Percentiles rank a stretch among this genome's conserved stretches.
phyloP scores from a whole-genome alignment of 2,329 filamentous ascomycete genomes.

The Trichoderma cornu-damae region DNA sequence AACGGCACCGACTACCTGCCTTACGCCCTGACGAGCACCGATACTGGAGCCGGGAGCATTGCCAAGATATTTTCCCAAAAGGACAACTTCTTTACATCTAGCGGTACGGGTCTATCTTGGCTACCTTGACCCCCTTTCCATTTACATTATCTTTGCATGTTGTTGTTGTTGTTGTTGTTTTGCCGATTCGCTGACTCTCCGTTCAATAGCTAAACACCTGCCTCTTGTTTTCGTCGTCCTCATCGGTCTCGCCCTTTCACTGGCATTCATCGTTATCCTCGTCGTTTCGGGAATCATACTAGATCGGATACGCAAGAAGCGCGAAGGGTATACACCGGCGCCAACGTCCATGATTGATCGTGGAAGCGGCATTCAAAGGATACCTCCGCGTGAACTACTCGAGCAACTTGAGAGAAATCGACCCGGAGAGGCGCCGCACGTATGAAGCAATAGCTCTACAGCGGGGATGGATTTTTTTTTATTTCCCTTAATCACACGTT shows the following conservation, averaged over 20 bases:
- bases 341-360: slow-evolving; percentile 61
- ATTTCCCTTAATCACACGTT: slow-evolving; percentile 29
- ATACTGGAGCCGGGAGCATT: slow-evolving; percentile 66
- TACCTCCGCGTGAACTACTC: slow-evolving; percentile 57
- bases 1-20: slow-evolving; percentile 75
- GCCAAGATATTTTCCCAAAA: slow-evolving; percentile 80
- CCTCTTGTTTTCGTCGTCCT: slow-evolving; percentile 73
- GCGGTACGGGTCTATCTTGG: slow-evolving; percentile 50
- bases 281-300: slow-evolving; percentile 69
- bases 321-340: slow-evolving; percentile 75
- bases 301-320: slow-evolving; percentile 69
- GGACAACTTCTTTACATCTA: slow-evolving; percentile 64
- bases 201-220: slow-evolving; percentile 41
- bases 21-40: slow-evolving; percentile 66
- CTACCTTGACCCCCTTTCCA: background rate
- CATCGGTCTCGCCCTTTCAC: slow-evolving; percentile 72
- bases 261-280: slow-evolving; percentile 71
- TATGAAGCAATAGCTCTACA: slow-evolving; percentile 34
- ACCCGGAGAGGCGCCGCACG: slow-evolving; percentile 43
- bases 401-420: slow-evolving; percentile 48
- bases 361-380: slow-evolving; percentile 52
- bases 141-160: too few species aligned
- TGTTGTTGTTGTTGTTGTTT: too few species aligned
- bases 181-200: background rate
- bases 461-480: background rate